Evolutionary conservation across 306 rosid genomes (phyloP).

Genomic region (Acacia acuminata): DNA sequence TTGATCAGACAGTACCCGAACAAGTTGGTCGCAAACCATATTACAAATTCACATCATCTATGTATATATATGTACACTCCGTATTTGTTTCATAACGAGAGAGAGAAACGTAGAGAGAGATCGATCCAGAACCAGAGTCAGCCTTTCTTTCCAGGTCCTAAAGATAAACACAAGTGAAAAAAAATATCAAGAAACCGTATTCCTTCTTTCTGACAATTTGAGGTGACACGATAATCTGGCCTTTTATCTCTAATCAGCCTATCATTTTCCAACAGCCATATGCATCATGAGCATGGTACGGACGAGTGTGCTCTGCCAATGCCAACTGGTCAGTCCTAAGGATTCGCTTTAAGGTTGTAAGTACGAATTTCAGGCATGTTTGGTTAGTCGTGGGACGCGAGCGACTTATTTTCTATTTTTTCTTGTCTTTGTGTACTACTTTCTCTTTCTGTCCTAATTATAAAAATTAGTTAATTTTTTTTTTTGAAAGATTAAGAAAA

Average conservation of each 20-base stretch:
- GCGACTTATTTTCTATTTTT: too few relatives aligned
- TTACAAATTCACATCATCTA: neutral
- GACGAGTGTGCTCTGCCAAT: too few relatives aligned
- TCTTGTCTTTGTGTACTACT: too few relatives aligned
- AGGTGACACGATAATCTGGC: neutral
- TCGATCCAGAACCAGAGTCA: neutral
- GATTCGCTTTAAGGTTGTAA: too few relatives aligned
- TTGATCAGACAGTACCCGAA: neutral
- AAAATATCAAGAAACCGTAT: neutral
- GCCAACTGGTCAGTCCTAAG: too few relatives aligned
- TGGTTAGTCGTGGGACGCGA: too few relatives aligned
- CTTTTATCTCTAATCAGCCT: neutral
- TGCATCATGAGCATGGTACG: too few relatives aligned
- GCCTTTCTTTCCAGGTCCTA: neutral
- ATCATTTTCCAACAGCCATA: neutral
- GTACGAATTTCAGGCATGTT: too few relatives aligned
- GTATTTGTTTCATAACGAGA: neutral
- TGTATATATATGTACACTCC: neutral
- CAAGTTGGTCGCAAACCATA: neutral
- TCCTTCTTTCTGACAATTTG: neutral
- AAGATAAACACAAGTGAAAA: neutral
- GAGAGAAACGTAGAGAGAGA: neutral
- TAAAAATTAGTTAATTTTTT: too few relatives aligned
- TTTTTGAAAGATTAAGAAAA: too few relatives aligned
- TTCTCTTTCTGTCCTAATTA: too few relatives aligned